Base-by-base conservation (phyloP, 1,139 yeast species). In the Kazachstania sp. region DNA sequence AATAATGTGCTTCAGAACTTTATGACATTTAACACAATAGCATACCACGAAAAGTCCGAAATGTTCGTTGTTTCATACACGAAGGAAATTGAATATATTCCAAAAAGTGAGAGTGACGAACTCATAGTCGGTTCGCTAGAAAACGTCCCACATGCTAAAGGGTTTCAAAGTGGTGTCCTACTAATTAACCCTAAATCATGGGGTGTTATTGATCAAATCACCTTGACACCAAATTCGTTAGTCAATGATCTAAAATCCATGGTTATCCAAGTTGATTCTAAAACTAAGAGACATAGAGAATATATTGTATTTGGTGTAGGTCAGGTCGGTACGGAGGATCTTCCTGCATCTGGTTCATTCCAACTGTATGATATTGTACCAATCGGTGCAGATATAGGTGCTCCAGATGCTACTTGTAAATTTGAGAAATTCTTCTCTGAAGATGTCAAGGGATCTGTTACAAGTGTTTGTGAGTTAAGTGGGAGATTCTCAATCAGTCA, bases 341-440 rank as follows among this genome's bases (percentile, higher is more conserved):
- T 85, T 49, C 78, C 88, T 4, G 78, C 95, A 1, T 79, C 81
- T 58, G 98, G 98, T 0, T 72, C 83, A 2, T 84, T 87, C 65
- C 79, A 81, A 53, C 70, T 90, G 1, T 81, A 71, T 56, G 95
- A 88, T 54, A 73, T 86, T 38, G 82, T 85, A 46, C 90, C 83
- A 52, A 85, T 88, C 62, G 87, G 87, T 51, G 96, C 97, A 0
- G 96, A 88, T 59, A 94, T 94, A 0, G 92, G 85, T 0, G 77
- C 74, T 51, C 96, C 97, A 0, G 95, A 87, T 57, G 83, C 90
- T 1, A 83, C 81, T 55, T 86, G 78, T 63, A 85, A 83, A 63
- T 73, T 92, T 56, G 86, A 86, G 59, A 79, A 81, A 54, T 73
- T 86, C n/a, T 80, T 79, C 48, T 74, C 77, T 43, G 97, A 90